A percentile compares a stretch with the other conserved stretches of the same genome.
phyloP scores from a whole-genome alignment of 1,139 yeast species.

The Sugiyamaella pinicola region DNA sequence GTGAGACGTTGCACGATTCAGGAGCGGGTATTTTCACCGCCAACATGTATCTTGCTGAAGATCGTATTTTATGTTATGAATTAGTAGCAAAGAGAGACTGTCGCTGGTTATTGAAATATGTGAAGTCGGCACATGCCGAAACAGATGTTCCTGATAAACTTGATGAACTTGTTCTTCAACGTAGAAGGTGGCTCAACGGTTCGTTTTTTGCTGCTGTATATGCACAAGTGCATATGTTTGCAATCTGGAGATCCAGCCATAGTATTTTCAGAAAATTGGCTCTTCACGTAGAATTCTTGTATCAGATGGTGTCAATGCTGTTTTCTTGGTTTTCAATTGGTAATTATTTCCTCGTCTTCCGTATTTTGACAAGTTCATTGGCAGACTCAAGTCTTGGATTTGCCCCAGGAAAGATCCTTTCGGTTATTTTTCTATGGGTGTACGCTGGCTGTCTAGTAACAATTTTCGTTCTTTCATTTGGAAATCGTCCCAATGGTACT shows the following conservation, averaged over 20 bases:
- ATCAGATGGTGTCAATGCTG: constrained; percentile 63
- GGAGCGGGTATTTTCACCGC: constrained; percentile 73
- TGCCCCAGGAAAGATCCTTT: constrained; percentile 73
- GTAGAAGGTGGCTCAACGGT: constrained; percentile 86
- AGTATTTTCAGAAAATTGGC: constrained; percentile 60
- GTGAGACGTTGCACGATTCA: constrained; percentile 64
- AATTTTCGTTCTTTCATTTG: constrained; percentile 87
- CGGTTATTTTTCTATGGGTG: constrained; percentile 85
- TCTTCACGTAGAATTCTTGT: constrained; percentile 69
- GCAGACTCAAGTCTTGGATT: constrained; percentile 56
- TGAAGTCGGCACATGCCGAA: constrained; percentile 74
- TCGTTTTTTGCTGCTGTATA: constrained; percentile 82
- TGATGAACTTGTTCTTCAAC: constrained; percentile 72
- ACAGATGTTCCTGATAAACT: constrained; percentile 80
- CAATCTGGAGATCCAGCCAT: constrained; percentile 71
- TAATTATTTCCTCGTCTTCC: constrained; percentile 72
- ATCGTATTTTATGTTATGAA: constrained; percentile 79
- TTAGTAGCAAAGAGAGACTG: constrained; percentile 68
- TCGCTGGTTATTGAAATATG: constrained; percentile 68
- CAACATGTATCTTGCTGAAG: constrained; percentile 86
- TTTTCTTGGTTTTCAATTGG: constrained; percentile 84
- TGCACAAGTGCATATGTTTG: constrained; percentile 69
- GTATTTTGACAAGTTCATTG: constrained; percentile 71
- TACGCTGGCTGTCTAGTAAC: constrained; percentile 87
- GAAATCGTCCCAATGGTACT: constrained; percentile 93